phyloP scores from a whole-genome alignment of 140 eudicot species.

The Eryngium alpinum region DNA sequence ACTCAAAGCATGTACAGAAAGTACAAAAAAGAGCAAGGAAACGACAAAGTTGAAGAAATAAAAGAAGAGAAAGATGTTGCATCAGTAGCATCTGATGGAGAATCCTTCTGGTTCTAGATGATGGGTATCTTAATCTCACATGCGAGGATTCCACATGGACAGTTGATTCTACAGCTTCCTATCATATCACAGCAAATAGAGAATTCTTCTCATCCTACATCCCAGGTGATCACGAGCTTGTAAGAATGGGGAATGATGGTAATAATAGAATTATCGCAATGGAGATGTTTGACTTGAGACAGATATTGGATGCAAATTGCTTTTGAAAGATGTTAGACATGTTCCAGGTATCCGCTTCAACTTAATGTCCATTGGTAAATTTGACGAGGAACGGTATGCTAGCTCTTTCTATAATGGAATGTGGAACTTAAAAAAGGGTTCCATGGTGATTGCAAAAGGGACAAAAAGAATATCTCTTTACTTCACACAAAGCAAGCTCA shows the following conservation, averaged over 20 bases:
- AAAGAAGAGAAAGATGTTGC: not conserved
- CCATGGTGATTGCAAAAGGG: not conserved
- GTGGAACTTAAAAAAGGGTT: too few relatives aligned
- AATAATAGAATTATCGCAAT: not conserved
- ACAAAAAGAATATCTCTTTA: not conserved
- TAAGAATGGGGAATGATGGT: constrained; percentile 2
- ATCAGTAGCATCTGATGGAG: not conserved
- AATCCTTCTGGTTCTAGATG: not conserved
- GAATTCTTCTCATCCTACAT: not conserved
- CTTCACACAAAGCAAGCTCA: not conserved
- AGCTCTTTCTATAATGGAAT: too few relatives aligned
- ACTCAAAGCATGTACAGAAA: too few relatives aligned
- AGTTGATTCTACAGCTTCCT: constrained; percentile 1
- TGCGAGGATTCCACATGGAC: not conserved
- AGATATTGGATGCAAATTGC: not conserved
- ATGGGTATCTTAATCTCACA: not conserved
- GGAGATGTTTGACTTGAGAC: too few relatives aligned
- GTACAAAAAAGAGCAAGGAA: too few relatives aligned
- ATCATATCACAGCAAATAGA: not conserved
- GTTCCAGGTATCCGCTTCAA: not conserved
- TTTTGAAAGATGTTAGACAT: not conserved
- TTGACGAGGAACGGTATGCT: not conserved
- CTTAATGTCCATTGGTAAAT: not conserved
- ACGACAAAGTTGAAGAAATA: too few relatives aligned
- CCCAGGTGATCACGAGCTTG: too few relatives aligned